These are phyloP conservation scores for Nicotiana tomentosiformis DNA, from an alignment of 257 asterid species.

Conservation along the genomic window DNA sequence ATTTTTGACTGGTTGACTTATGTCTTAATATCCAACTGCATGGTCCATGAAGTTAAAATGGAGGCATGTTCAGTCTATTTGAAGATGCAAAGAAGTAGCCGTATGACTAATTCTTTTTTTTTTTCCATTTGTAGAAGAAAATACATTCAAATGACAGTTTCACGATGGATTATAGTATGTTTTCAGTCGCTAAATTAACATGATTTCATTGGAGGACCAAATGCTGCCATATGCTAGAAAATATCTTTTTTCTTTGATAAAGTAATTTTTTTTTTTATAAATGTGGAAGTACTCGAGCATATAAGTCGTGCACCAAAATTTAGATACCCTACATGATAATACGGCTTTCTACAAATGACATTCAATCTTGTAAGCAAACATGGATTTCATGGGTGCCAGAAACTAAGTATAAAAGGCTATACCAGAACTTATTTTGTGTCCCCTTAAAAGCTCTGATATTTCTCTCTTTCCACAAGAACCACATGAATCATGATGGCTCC, in stretches of 20 bases:
- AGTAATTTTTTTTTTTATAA: neutral
- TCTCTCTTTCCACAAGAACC: neutral
- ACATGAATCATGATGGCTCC: neutral
- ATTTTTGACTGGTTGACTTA: neutral
- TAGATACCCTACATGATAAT: neutral
- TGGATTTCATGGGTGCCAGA: neutral
- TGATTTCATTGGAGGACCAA: neutral
- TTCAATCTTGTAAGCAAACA: neutral
- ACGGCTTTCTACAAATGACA: neutral
- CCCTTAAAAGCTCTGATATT: neutral
- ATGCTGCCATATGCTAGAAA: neutral
- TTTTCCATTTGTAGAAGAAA: neutral
- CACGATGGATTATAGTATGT: neutral
- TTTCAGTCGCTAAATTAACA: neutral
- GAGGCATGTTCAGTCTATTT: neutral
- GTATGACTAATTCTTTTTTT: neutral
- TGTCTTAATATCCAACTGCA: neutral
- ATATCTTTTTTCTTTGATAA: neutral
- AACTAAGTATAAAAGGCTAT: neutral
- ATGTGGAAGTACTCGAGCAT: neutral
- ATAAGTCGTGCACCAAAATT: neutral
- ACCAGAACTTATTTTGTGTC: neutral
- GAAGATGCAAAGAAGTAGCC: neutral
- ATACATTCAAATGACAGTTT: neutral
- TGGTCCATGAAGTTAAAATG: neutral